Base-by-base conservation (phyloP, 2,329 filamentous ascomycete species). In the Epichloe coenophiala region DNA sequence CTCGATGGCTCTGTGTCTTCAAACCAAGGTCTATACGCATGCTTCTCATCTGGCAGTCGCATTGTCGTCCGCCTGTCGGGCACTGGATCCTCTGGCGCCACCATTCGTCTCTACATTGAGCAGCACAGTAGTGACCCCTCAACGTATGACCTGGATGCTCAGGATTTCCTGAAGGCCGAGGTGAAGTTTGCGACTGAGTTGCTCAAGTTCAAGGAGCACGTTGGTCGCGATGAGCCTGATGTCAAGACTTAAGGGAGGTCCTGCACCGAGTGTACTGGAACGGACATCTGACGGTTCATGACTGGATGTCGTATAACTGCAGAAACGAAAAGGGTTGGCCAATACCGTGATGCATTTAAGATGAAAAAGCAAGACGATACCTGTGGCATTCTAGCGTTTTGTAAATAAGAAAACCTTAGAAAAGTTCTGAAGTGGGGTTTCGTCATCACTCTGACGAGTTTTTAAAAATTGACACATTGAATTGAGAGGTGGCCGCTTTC, bases 61-160 rank as follows among this genome's bases (percentile, higher is more conserved):
- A 91, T 97, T 54, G 89, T 98, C 48, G 89, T 97, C 52, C 86
- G 93, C 61, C 76, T 98, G 53, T 97, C 91, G 1, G 93, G 93
- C 47, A 98, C 93, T 19, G 93, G 93, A 57, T 94, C 87, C 60
- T 94, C 88, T 47, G 93, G 93, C 51, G 93, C 93, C 45, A 98
- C 93, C 35, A 97, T 98, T 65, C 86, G 93, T 56, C 76, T 98
- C 58, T 98, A 98, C 71, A 84, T 98, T 59, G 93, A 98, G 80
- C 91, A 93, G 76, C 87, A 97, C 74, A 90, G 87, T 68, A 79
- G 73, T 56, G 88, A 97, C 63, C 74, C 82, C 55, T 82, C 78
- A 55, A 89, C 82, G 53, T 94, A 93, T 64, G 79, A 75, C 52
- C 68, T 85, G 62, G 88, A 94, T 67, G 89, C 90, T 13, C 93